Conservation (phyloP, 352 stramenopile species). For the Globisporangium lucens region DNA sequence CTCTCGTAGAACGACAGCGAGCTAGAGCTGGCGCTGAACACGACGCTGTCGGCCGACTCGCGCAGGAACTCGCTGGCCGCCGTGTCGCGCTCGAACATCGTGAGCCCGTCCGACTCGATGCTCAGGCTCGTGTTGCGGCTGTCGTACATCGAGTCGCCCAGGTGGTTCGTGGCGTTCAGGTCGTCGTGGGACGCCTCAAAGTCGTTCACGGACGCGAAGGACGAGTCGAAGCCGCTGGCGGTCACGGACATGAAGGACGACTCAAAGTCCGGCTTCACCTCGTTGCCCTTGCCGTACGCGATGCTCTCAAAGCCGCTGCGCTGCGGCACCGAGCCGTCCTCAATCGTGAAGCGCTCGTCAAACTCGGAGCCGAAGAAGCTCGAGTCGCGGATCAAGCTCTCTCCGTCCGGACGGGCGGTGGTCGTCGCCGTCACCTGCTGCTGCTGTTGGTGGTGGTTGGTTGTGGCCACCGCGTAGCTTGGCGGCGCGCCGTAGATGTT, state of each 20-base stretch:
- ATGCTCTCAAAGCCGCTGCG: constrained; percentile 7
- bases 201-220: constrained; percentile 6
- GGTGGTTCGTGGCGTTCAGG: background rate
- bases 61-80: constrained; percentile 34
- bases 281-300: background rate
- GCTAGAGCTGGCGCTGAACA: constrained; percentile 25
- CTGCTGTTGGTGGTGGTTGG: background rate
- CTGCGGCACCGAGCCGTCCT: constrained; percentile 3
- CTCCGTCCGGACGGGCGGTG: background rate
- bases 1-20: constrained; percentile 30
- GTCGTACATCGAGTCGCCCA: constrained; percentile 5
- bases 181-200: background rate
- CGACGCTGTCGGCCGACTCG: constrained; percentile 25
- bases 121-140: constrained; percentile 22
- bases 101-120: constrained; percentile 24
- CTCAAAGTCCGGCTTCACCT: constrained; percentile 3
- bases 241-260: constrained; percentile 9
- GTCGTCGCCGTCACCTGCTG: background rate
- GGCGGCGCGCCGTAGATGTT: background rate
- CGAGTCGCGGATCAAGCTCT: constrained; percentile 9
- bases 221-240: constrained; percentile 2
- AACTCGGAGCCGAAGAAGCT: constrained; percentile 16
- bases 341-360: constrained; percentile 16
- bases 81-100: constrained; percentile 30
- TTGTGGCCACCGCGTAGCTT: background rate